Base-by-base conservation (phyloP, 306 rosid genomes). In the Hylodesmum podocarpum region DNA sequence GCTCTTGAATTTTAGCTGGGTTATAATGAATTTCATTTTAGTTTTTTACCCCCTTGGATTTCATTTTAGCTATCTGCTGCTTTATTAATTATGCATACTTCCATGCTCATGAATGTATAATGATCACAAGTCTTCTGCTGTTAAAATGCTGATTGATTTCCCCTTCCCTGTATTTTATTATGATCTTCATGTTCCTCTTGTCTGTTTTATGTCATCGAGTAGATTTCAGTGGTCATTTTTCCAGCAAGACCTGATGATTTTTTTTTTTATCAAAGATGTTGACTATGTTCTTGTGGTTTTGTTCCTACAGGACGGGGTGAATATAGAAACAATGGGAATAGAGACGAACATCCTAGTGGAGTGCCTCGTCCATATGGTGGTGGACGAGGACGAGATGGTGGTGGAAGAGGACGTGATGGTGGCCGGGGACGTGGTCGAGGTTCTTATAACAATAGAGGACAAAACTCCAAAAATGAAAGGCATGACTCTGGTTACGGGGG, bases 311-410 rank as follows among this genome's bases (percentile, higher is more conserved):
- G 96, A 54, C 83, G 91, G 33, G 77, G 66, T 78, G 94, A 91
- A 50, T 82, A 83, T 68, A 83, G 95, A 80, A 87, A 80, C 79
- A 86, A 81, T 57, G 86, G 87, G 64, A 82, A 87, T 80, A 86
- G 83, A 9, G 91, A 87, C 72, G 96, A 83, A 58, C 97, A 90
- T 82, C 97, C 98, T 10, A 95, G 99, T 67, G 97, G 99, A 75
- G 80, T 87, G 47, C 99, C 99, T 55, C 91, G 94, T 72, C 97
- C 99, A 25, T 82, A 87, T 27, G 90, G 96, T 16, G 83, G 88
- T n/a, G 84, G 86, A 2, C 69, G 83, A 3, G 96, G 93, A 0
- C 93, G 87, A n/a, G n/a, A 87, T 27, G 90, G 96, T 16, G 83
- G 88, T n/a, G 84, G 86, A 2, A 64, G 83, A 3, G 96, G 93